These are phyloP conservation scores for Trypanosoma vivax DNA, from an alignment of 208 protist species.

Conservation along the genomic window DNA sequence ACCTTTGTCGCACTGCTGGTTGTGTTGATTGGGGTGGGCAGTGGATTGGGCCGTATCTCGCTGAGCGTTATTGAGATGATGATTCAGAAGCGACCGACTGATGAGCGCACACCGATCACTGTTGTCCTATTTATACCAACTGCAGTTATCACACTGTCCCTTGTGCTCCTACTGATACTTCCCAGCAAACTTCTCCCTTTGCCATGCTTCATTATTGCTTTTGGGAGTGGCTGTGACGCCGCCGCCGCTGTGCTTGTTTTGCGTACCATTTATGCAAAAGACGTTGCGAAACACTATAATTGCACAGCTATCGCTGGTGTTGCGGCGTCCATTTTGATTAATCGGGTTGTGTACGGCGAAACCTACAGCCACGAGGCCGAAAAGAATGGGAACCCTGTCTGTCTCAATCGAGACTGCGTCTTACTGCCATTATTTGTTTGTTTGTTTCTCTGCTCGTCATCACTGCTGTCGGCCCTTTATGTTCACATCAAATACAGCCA, in stretches of 20 bases:
- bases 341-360: slow-evolving; percentile 63
- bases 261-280: slow-evolving; percentile 66
- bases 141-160: slow-evolving; percentile 2
- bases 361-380: slow-evolving; percentile 63
- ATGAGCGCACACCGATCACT: slow-evolving; percentile 22
- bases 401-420: slow-evolving; percentile 18
- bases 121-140: slow-evolving; percentile 17
- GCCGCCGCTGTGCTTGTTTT: slow-evolving; percentile 67
- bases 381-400: slow-evolving; percentile 43
- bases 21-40: slow-evolving; percentile 23
- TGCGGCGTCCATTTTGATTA: slow-evolving; percentile 44
- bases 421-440: slow-evolving; percentile 13
- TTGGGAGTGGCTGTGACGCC: slow-evolving; percentile 59
- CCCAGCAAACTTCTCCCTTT: slow-evolving; percentile 27
- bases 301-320: slow-evolving; percentile 48
- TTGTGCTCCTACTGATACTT: slow-evolving; percentile 11
- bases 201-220: slow-evolving; percentile 51
- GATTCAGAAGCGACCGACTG: slow-evolving; percentile 9
- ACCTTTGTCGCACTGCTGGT: slow-evolving; percentile 33
- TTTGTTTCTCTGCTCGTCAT: slow-evolving; percentile 4
- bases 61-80: slow-evolving; percentile 20
- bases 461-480: not conserved
- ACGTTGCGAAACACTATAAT: slow-evolving; percentile 79
- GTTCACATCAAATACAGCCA: slow-evolving; percentile 15
- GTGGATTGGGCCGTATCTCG: slow-evolving; percentile 22